Conservation (phyloP, 495 filamentous ascomycete species). For the Geopyxis carbonaria region DNA sequence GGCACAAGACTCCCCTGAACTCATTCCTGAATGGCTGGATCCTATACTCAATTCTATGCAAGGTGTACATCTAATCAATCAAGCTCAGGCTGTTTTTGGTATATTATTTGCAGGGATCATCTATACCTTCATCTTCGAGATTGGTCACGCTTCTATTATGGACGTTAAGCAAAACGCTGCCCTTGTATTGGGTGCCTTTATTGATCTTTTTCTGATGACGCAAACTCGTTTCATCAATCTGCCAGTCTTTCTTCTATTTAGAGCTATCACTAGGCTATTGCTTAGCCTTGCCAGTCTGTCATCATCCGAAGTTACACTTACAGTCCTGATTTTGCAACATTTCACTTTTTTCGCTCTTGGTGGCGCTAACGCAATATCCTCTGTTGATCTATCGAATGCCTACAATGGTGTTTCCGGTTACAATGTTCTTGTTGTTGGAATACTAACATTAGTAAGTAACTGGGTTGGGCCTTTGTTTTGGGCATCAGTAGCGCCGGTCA, state of each 20-base stretch:
- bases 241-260: slow-evolving; percentile 64
- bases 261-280: slow-evolving; percentile 36
- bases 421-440: slow-evolving; percentile 48
- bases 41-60: slow-evolving; percentile 30
- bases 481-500: slow-evolving; percentile 41
- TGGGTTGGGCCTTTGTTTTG: slow-evolving; percentile 90
- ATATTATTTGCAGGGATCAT: slow-evolving; percentile 33
- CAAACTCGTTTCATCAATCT: slow-evolving; percentile 70
- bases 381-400: slow-evolving; percentile 62
- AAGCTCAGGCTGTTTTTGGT: slow-evolving; percentile 36
- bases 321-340: slow-evolving; percentile 52
- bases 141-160: neutral
- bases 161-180: slow-evolving; percentile 13
- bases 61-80: slow-evolving; percentile 32
- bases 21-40: slow-evolving; percentile 32
- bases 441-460: slow-evolving; percentile 72
- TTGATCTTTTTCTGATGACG: slow-evolving; percentile 66
- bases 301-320: slow-evolving; percentile 40
- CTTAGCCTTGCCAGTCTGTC: slow-evolving; percentile 33
- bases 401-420: slow-evolving; percentile 68
- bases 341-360: slow-evolving; percentile 79
- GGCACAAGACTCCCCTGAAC: slow-evolving; percentile 67
- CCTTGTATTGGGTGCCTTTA: slow-evolving; percentile 42
- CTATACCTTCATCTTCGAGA: slow-evolving; percentile 22
- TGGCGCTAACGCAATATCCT: slow-evolving; percentile 81